Evolutionary conservation across 2,329 filamentous ascomycete species (phyloP).

Genomic region (Diaporthe sp.): DNA sequence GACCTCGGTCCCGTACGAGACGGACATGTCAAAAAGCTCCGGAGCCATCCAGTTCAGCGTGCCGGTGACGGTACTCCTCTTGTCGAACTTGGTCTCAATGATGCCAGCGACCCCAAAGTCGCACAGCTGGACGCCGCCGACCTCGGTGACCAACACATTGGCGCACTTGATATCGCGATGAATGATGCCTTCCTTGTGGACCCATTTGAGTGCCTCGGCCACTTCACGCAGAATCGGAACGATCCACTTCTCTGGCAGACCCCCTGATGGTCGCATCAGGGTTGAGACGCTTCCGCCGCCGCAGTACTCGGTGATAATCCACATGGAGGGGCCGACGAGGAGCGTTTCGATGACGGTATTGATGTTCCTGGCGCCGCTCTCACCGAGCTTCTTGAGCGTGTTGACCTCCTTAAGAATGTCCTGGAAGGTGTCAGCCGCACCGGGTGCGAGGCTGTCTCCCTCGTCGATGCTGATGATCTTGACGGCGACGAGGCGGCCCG

Average conservation of each 20-base stretch:
- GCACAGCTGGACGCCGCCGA: constrained; percentile 83
- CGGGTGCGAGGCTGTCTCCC: constrained; percentile 76
- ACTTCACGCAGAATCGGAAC: constrained; percentile 77
- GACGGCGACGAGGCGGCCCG: constrained; percentile 71
- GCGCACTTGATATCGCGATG: constrained; percentile 82
- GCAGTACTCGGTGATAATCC: constrained; percentile 91
- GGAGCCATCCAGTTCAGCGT: constrained; percentile 91
- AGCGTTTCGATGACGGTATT: constrained; percentile 86
- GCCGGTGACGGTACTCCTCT: constrained; percentile 84
- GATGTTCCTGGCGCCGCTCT: constrained; percentile 82
- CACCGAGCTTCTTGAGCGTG: constrained; percentile 79
- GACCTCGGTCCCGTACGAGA: constrained; percentile 78
- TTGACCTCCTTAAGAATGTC: constrained; percentile 79
- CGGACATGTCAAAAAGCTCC: constrained; percentile 77
- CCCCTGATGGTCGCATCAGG: constrained; percentile 75
- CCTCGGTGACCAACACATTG: constrained; percentile 84
- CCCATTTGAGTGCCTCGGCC: constrained; percentile 76
- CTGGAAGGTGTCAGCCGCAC: constrained; percentile 75
- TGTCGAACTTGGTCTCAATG: constrained; percentile 81
- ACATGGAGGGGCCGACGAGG: constrained; percentile 83
- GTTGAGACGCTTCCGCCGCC: constrained; percentile 86
- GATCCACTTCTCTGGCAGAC: constrained; percentile 78
- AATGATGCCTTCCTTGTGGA: constrained; percentile 77
- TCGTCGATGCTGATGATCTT: constrained; percentile 90
- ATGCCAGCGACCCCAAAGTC: constrained; percentile 88